These are phyloP conservation scores for Evernia prunastri DNA, from an alignment of 495 filamentous ascomycete species.

Conservation along the genomic window DNA sequence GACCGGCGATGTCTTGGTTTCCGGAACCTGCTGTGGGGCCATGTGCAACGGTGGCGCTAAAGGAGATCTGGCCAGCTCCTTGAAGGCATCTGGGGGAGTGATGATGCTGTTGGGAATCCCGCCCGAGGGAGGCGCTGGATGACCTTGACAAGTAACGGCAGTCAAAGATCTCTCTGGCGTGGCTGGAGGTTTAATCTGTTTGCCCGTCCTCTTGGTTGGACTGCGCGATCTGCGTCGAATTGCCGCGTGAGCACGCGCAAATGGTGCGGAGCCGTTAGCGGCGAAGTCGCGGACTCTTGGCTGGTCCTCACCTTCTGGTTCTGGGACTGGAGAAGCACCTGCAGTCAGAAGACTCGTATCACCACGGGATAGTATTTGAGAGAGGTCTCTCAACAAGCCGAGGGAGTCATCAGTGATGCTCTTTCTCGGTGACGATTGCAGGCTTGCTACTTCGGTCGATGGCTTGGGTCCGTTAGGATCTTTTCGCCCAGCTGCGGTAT, in stretches of 20 bases:
- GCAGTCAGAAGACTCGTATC: not conserved
- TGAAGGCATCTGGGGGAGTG: no score
- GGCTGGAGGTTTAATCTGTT: conserved; percentile 5
- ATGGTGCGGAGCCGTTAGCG: not conserved
- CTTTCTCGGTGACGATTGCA: conserved; percentile 1
- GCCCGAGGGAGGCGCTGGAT: not conserved
- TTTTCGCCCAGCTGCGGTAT: not conserved
- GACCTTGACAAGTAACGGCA: not conserved
- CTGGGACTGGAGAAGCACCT: conserved; percentile 1
- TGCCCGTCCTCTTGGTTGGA: conserved; percentile 4
- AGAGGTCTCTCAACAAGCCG: conserved; percentile 4
- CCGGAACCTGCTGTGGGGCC: not conserved
- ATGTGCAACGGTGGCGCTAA: not conserved
- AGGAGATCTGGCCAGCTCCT: not conserved
- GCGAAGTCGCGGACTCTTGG: conserved; percentile 15
- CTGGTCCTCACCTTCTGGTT: not conserved
- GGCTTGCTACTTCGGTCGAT: not conserved
- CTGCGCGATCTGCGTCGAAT: conserved; percentile 9
- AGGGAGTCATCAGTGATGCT: conserved; percentile 9
- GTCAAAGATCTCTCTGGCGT: not conserved
- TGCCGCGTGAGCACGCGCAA: conserved; percentile 7
- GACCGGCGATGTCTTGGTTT: conserved; percentile 6
- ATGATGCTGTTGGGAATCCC: not conserved
- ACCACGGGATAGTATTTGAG: conserved; percentile 8
- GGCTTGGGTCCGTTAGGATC: not conserved